Evolutionary conservation across 2,329 filamentous ascomycete species (phyloP).

Genomic region (Claviceps sp.): DNA sequence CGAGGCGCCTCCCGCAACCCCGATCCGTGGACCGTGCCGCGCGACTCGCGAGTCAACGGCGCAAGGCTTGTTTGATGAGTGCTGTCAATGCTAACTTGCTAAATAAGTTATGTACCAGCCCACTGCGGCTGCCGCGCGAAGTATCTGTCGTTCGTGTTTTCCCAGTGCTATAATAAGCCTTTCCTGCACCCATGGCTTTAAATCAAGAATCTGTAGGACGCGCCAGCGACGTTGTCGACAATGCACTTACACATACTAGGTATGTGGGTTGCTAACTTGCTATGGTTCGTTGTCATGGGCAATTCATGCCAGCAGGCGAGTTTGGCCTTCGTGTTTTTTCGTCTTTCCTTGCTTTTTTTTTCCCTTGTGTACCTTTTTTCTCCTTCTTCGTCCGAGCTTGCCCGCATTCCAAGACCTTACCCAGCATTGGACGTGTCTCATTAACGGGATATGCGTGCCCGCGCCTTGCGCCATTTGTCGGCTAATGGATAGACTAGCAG

Average conservation of each 20-base stretch:
- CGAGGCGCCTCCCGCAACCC: slow-evolving; percentile 4
- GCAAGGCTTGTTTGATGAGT: background rate
- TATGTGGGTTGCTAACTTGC: too few species aligned
- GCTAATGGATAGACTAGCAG: too few species aligned
- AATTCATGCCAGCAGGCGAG: background rate
- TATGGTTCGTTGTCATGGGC: background rate
- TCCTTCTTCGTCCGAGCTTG: background rate
- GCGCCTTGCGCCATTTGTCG: too few species aligned
- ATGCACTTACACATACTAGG: background rate
- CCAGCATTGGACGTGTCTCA: background rate
- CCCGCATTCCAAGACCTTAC: background rate
- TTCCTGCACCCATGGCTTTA: background rate
- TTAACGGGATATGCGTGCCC: background rate
- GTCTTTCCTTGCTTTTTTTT: background rate
- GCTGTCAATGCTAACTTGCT: too few species aligned
- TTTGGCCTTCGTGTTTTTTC: background rate
- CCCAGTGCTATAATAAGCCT: too few species aligned
- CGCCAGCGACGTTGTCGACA: background rate
- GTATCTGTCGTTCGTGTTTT: too few species aligned
- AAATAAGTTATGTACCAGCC: too few species aligned
- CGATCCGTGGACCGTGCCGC: slow-evolving; percentile 6
- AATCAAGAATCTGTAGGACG: background rate
- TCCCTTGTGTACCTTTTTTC: background rate
- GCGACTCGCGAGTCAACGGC: slow-evolving; percentile 4
- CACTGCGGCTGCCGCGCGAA: too few species aligned